Conservation (phyloP, 208 protist genomes). For the Wallacemonas sp. region DNA sequence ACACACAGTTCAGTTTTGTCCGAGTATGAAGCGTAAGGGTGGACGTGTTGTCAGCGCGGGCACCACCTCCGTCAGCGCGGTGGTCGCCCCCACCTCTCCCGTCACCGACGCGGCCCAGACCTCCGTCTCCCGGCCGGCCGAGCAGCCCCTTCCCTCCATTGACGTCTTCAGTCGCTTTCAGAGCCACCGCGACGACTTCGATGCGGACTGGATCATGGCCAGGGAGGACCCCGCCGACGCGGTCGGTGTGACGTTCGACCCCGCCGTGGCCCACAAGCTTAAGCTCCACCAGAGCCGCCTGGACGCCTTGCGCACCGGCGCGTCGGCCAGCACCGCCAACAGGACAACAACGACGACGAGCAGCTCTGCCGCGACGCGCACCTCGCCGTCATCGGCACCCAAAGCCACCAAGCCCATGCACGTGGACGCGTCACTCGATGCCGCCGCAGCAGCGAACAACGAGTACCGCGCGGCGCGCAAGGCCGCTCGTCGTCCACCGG, state of each 20-base stretch:
- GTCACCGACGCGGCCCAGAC: not conserved
- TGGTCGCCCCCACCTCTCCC: not conserved
- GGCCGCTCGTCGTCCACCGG: not conserved
- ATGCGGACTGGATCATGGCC: slow-evolving; percentile 67
- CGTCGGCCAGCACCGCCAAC: not conserved
- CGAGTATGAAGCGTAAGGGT: slow-evolving; percentile 46
- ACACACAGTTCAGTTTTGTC: no score
- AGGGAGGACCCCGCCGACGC: slow-evolving; percentile 46
- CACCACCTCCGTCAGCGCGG: slow-evolving; percentile 18
- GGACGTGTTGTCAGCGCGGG: slow-evolving; percentile 39
- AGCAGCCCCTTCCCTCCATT: slow-evolving; percentile 37
- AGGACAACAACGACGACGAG: slow-evolving; percentile 8
- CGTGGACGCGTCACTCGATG: not conserved
- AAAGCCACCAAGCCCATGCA: not conserved
- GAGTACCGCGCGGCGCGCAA: not conserved
- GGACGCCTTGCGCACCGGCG: not conserved
- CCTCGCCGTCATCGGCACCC: not conserved
- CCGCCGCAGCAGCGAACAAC: slow-evolving; percentile 4
- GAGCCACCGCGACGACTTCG: slow-evolving; percentile 61
- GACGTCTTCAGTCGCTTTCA: slow-evolving; percentile 80
- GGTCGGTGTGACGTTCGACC: slow-evolving; percentile 29
- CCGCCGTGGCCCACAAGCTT: slow-evolving; percentile 47
- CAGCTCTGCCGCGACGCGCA: not conserved
- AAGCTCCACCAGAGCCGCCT: slow-evolving; percentile 36
- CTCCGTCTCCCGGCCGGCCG: slow-evolving; percentile 11